Evolutionary conservation across 495 filamentous ascomycete genomes (phyloP).

Genomic region (Cercophora scortea): DNA sequence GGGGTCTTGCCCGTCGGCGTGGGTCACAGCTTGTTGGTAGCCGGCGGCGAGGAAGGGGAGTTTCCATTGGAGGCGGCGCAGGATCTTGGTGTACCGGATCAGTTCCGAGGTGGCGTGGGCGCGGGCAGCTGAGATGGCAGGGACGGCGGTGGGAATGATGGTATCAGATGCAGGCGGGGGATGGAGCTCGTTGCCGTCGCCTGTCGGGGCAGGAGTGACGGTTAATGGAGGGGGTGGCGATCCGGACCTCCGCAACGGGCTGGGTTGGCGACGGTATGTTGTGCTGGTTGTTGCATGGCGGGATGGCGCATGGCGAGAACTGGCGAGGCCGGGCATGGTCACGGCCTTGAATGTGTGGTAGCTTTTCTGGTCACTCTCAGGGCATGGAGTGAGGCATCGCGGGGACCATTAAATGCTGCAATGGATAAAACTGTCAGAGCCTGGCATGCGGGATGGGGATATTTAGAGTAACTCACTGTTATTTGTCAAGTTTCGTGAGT

Average conservation of each 20-base stretch:
- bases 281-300: not conserved
- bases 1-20: constrained; percentile 9
- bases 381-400: too few species aligned
- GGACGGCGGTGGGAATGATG: not conserved
- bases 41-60: constrained; percentile 46
- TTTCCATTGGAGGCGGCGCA: constrained; percentile 53
- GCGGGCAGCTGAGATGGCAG: not conserved
- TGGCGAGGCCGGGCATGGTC: constrained; percentile 12
- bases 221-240: constrained; percentile 1
- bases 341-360: too few species aligned
- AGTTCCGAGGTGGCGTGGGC: constrained; percentile 36
- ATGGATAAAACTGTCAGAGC: too few species aligned
- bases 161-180: not conserved
- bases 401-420: too few species aligned
- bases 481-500: too few species aligned
- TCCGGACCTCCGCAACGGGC: not conserved
- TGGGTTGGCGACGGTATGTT: not conserved
- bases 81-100: constrained; percentile 47
- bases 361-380: too few species aligned
- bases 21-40: constrained; percentile 40
- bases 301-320: constrained; percentile 14
- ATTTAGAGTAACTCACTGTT: too few species aligned
- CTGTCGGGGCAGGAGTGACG: not conserved
- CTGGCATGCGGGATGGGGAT: too few species aligned
- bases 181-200: not conserved